Base-by-base conservation (phyloP, 768 basidiomycete species). In the Agaricus sinodeliciosus region DNA sequence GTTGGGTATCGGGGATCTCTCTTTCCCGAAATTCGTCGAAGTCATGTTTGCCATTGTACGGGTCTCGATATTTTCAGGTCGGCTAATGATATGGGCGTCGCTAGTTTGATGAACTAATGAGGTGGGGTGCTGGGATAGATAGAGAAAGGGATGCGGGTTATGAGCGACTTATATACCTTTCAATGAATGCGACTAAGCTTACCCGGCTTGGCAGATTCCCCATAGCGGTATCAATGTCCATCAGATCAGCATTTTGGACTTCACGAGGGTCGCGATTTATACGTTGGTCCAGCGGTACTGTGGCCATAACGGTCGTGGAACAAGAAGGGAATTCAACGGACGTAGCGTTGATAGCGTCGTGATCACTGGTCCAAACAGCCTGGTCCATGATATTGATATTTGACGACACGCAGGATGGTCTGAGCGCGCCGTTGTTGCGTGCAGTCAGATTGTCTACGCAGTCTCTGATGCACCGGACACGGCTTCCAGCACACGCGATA, bases 1-100 rank as follows among this genome's bases (percentile, higher is more conserved):
- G 39, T 31, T 54, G 52, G 52, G 52, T 34, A 54, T 54, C 22
- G 52, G 45, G 34, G 46, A 37, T 42, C 52, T 54, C 28, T 41
- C 47, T 12, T 35, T 31, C 12, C 28, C 36, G 9, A 27, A n/a
- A 37, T 54, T 54, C 28, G 39, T 54, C 18, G 46, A 18, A 40
- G 39, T 46, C 39, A 44, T 53, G 12, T 46, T 46, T 7, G 22
- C 40, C 44, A 15, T 54, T 9, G 31, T 25, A 13, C 40, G 25
- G 18, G 46, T 54, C 25, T 48, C 19, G 18, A 19, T 31, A 26
- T 41, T 27, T 9, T 4, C 7, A 27, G 39, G 26, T 13, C 16
- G 27, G 13, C 34, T 19, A 13, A 36, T 9, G 9, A 13, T 11
- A 9, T n/a, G 19, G 34, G 8, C 9, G 8, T 27, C 27, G 13